Evolutionary conservation across 164 flowering plant species (phyloP), one percentile per base, ranked within the genome.

Genomic region (Sedum album): DNA sequence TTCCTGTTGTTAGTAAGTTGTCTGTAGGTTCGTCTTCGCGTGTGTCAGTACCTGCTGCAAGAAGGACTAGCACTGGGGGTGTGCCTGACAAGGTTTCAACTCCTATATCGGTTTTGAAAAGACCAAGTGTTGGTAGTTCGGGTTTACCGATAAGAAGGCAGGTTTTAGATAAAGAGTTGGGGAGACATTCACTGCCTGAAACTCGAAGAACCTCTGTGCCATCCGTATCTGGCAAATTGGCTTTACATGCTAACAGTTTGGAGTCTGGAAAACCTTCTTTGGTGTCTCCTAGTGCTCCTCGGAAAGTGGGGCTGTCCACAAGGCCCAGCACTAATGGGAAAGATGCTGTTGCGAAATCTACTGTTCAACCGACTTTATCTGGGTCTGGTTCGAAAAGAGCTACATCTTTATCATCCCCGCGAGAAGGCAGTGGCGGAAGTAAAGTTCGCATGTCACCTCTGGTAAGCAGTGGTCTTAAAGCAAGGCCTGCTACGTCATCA

Each of bases 41-140:
- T n/a, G n/a, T 25, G 5, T 74, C 85, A 15, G 78, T 69, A 70
- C 73, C 86, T 0, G 79, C 68, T 53, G 70, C 72, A 63, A 84
- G 97, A 73, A 81, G 96, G 73, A 89, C 78, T 70, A 95, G 99
- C 79, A 86, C 92, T n/a, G 99, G 92, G 10, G 91, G 94, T 5
- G 65, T 87, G 68, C 71, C 78, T 4, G 88, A 81, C 75, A 88
- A 81, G 76, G 75, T 69, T 65, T 48, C 81, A 31, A 31, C 80
- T 6, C 75, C 48, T 14, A n/a, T n/a, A n/a, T 63, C 84, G 25
- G 20, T 65, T 6, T 6, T 76, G 0, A 83, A 69, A 70, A 73
- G 53, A 41, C 72, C 36, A 17, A 75, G 41, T 55, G 73, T 35
- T 35, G 75, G 33, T 31, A 55, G 57, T 51, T 31, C 81, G 2